Evolutionary conservation across 2,329 filamentous ascomycete species (phyloP).

Genomic region (Neopestalotiopsis sp.): DNA sequence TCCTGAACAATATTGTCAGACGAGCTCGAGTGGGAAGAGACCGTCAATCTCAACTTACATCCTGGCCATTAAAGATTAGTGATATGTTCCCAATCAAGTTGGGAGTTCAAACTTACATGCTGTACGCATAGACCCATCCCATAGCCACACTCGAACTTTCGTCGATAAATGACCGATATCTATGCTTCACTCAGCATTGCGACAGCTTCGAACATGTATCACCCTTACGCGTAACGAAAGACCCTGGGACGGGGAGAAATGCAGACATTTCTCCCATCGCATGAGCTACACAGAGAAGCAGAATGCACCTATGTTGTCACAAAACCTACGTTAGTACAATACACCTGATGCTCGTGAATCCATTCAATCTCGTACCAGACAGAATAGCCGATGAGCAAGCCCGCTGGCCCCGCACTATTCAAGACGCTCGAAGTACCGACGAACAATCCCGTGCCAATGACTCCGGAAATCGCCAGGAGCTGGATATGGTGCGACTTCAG

Average conservation of each 20-base stretch:
- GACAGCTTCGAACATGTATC: constrained; percentile 27
- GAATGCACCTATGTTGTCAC: constrained; percentile 36
- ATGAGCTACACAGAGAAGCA: constrained; percentile 32
- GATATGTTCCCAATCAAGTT: constrained; percentile 48
- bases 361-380: constrained; percentile 25
- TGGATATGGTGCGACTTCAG: constrained; percentile 15
- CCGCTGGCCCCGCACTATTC: too few relatives aligned
- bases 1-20: constrained; percentile 42
- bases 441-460: constrained; percentile 21
- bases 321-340: constrained; percentile 40
- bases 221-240: constrained; percentile 51
- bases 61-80: neutral
- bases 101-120: constrained; percentile 52
- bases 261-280: constrained; percentile 54
- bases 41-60: neutral
- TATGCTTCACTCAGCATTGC: neutral
- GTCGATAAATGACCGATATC: neutral
- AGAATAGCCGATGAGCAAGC: neutral
- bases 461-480: constrained; percentile 24
- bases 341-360: constrained; percentile 36
- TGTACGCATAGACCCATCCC: constrained; percentile 51
- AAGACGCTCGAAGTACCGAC: neutral
- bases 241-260: constrained; percentile 51
- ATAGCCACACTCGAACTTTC: neutral
- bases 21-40: neutral